Conservation (phyloP, 345 rosid genomes). For the Noccaea bulbosa region DNA sequence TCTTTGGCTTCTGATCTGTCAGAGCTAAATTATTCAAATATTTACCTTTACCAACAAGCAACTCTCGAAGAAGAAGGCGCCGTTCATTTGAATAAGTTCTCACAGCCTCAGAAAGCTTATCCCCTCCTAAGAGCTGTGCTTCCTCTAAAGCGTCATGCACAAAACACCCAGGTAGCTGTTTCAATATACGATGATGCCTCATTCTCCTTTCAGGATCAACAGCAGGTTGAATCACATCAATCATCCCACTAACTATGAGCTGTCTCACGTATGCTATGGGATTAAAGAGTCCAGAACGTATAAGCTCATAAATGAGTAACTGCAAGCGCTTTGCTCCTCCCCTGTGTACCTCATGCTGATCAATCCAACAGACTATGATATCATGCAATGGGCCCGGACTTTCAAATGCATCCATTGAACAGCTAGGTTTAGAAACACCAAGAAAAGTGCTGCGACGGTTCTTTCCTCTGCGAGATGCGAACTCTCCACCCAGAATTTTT, state of each 20-base stretch:
- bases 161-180: constrained; percentile 78
- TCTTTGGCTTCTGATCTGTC: constrained; percentile 52
- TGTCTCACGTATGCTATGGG: constrained; percentile 95
- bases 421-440: constrained; percentile 47
- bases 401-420: constrained; percentile 61
- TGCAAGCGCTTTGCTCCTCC: constrained; percentile 79
- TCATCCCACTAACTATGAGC: constrained; percentile 85
- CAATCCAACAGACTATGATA: constrained; percentile 95
- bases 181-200: constrained; percentile 80
- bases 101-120: constrained; percentile 65
- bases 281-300: constrained; percentile 78
- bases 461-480: constrained; percentile 43
- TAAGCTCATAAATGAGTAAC: constrained; percentile 74
- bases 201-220: constrained; percentile 60
- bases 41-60: constrained; percentile 47
- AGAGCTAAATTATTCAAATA: constrained; percentile 31
- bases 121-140: constrained; percentile 63
- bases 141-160: constrained; percentile 66
- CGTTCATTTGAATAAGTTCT: constrained; percentile 81
- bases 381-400: constrained; percentile 96
- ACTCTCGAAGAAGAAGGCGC: constrained; percentile 69
- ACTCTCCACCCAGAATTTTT: constrained; percentile 64
- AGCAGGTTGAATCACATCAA: constrained; percentile 57
- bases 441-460: constrained; percentile 42
- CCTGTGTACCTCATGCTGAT: constrained; percentile 83